Evolutionary conservation across 2,329 filamentous ascomycete genomes (phyloP).

Genomic region (Penicillium capsulatum): DNA sequence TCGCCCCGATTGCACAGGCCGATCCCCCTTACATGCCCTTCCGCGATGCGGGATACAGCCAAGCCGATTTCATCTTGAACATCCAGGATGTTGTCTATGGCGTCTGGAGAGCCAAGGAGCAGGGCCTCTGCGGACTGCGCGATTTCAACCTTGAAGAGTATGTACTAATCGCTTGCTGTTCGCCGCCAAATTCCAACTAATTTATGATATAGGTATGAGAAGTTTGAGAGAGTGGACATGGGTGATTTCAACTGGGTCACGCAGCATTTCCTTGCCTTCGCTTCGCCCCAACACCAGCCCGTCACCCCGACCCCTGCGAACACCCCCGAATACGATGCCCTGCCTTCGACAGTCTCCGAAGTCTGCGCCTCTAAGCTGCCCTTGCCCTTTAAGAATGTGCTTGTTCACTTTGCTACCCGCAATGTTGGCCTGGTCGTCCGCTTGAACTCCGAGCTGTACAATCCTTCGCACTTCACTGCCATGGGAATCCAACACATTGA

Average conservation of each 20-base stretch:
- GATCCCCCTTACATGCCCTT: conserved; percentile 99
- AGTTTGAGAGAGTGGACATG: conserved; percentile 91
- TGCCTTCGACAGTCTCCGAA: conserved; percentile 72
- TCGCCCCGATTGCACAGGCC: conserved; percentile 92
- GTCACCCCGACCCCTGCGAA: conserved; percentile 66
- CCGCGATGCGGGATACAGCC: conserved; percentile 95
- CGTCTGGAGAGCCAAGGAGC: conserved; percentile 97
- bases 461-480: conserved; percentile 92
- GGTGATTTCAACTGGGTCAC: conserved; percentile 99
- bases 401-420: conserved; percentile 80
- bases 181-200: conserved; percentile 9
- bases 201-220: conserved; percentile 66
- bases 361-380: conserved; percentile 69
- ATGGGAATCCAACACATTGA: conserved; percentile 93
- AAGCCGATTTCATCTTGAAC: conserved; percentile 91
- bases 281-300: conserved; percentile 82
- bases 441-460: conserved; percentile 93
- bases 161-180: conserved; percentile 24
- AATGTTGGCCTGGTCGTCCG: conserved; percentile 92
- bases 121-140: conserved; percentile 83
- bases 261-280: conserved; percentile 90
- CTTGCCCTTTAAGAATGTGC: conserved; percentile 89
- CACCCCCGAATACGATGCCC: conserved; percentile 66
- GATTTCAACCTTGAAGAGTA: conserved; percentile 92
- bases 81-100: conserved; percentile 98